A percentile compares a stretch with the other conserved stretches of the same genome.
phyloP scores from a whole-genome alignment of 2,329 filamentous ascomycete species.

The Colletotrichum truncatum region DNA sequence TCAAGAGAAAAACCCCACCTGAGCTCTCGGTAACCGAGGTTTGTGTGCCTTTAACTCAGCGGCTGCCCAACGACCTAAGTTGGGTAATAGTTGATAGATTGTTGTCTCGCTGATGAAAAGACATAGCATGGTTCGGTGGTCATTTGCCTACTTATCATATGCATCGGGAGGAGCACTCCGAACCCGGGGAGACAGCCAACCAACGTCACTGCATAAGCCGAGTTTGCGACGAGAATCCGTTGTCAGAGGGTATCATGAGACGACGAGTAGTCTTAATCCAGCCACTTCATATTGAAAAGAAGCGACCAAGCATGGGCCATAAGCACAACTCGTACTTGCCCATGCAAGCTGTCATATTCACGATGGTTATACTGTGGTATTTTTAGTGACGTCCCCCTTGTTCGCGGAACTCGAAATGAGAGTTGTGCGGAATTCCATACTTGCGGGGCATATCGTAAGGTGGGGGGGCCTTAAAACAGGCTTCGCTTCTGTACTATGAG shows the following conservation, averaged over 20 bases:
- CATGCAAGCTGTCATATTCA: not conserved
- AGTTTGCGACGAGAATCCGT: not conserved
- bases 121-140: not conserved
- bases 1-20: not conserved
- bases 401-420: not conserved
- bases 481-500: not conserved
- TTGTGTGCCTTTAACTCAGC: not conserved
- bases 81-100: not conserved
- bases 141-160: not conserved
- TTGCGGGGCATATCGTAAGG: not conserved
- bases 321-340: not conserved
- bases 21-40: conserved; percentile 10
- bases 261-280: too few relatives aligned
- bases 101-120: not conserved
- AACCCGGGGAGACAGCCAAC: not conserved
- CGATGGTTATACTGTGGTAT: not conserved
- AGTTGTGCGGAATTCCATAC: not conserved
- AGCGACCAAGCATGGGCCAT: not conserved
- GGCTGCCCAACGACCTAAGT: not conserved
- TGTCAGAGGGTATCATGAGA: not conserved
- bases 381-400: not conserved
- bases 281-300: too few relatives aligned
- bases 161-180: not conserved
- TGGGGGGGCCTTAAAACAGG: not conserved
- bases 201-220: not conserved